phyloP scores from a whole-genome alignment of 257 asterid genomes.

The Fraxinus excelsior region DNA sequence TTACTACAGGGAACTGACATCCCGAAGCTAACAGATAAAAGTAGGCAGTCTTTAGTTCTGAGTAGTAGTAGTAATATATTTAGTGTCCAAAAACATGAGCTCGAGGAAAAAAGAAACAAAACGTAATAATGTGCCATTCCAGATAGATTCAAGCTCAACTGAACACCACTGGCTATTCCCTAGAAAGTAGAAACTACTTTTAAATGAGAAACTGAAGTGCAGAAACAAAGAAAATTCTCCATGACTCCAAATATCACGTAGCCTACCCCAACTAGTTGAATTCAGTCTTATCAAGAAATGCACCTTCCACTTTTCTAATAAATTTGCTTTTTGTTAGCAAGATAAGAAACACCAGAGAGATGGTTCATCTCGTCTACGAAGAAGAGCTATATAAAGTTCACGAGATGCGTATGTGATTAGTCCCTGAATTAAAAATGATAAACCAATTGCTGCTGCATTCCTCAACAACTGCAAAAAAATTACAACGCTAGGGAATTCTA shows the following conservation, averaged over 20 bases:
- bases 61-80: too few relatives aligned
- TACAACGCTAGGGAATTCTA: too few relatives aligned
- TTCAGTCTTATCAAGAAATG: neutral
- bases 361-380: neutral
- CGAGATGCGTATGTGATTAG: neutral
- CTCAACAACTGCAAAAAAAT: neutral
- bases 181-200: neutral
- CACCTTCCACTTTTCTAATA: neutral
- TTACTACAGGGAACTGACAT: too few relatives aligned
- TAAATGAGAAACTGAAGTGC: neutral
- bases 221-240: neutral
- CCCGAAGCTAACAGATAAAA: too few relatives aligned
- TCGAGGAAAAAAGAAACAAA: too few relatives aligned
- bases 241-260: neutral
- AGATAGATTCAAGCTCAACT: neutral
- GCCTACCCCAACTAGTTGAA: neutral
- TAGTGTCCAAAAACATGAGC: too few relatives aligned
- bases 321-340: neutral
- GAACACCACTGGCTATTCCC: neutral
- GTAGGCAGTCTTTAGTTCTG: too few relatives aligned
- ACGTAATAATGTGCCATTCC: neutral
- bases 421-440: neutral
- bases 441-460: neutral
- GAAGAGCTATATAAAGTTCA: neutral
- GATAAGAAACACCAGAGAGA: neutral